Percentiles rank a stretch among this genome's conserved stretches.
phyloP scores from a whole-genome alignment of 1,139 yeast genomes.

The Diutina scorzettiae region DNA sequence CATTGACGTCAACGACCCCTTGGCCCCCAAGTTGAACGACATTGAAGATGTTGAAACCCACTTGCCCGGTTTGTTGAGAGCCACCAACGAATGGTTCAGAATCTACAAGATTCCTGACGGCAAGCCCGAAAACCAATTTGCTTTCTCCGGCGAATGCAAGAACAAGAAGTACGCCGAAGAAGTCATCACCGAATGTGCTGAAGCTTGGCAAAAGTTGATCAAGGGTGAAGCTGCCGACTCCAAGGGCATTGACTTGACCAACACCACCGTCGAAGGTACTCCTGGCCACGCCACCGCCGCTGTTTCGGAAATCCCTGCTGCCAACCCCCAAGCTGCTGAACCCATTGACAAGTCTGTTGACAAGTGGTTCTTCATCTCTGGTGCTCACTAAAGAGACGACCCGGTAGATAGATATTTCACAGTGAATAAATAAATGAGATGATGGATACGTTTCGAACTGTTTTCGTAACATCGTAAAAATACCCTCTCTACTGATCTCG shows the following conservation, averaged over 20 bases:
- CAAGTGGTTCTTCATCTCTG: constrained; percentile 98
- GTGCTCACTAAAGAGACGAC: constrained; percentile 43
- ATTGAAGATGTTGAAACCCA: constrained; percentile 70
- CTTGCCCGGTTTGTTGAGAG: constrained; percentile 78
- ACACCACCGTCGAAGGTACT: constrained; percentile 58
- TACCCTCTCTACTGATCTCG: too few species aligned
- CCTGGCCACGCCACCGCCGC: constrained; percentile 34
- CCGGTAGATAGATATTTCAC: too few species aligned
- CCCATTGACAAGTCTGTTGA: constrained; percentile 94
- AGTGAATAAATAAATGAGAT: too few species aligned
- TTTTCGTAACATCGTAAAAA: too few species aligned
- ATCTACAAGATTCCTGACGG: constrained; percentile 93
- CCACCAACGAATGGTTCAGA: constrained; percentile 89
- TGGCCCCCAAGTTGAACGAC: constrained; percentile 63
- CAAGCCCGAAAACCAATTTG: constrained; percentile 78
- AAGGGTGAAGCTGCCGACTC: constrained; percentile 36
- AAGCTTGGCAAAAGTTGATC: constrained; percentile 66
- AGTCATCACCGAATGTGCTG: constrained; percentile 62
- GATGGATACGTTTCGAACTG: too few species aligned
- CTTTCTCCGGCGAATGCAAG: constrained; percentile 72
- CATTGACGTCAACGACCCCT: constrained; percentile 71
- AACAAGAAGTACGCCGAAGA: constrained; percentile 59
- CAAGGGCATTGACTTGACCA: constrained; percentile 35
- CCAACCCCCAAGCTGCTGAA: constrained; percentile 66
- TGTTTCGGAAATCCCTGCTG: constrained; percentile 50